phyloP scores from a whole-genome alignment of 83 land plant genomes.

The Larix sibirica region DNA sequence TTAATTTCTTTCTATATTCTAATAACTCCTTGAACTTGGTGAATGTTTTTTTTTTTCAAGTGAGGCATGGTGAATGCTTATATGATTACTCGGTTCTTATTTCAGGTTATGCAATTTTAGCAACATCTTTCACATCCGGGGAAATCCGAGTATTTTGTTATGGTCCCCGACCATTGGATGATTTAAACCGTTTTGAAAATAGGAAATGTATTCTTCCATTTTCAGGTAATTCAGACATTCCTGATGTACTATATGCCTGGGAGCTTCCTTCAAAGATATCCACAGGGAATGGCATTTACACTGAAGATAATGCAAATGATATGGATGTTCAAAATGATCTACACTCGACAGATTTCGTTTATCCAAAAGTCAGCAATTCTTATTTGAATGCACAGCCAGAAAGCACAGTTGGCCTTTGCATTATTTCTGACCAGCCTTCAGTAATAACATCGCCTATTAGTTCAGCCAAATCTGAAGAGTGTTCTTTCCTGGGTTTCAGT shows the following conservation, averaged over 20 bases:
- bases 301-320: constrained; percentile 7
- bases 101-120: constrained; percentile 12
- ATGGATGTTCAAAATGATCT: neutral
- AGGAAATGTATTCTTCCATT: neutral
- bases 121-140: neutral
- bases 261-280: constrained; percentile 10
- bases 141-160: constrained; percentile 10
- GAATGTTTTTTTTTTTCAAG: too few relatives aligned
- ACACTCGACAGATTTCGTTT: neutral
- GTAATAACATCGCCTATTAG: neutral
- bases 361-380: neutral
- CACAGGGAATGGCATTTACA: neutral
- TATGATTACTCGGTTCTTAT: neutral
- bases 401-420: neutral
- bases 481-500: constrained; percentile 4
- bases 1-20: too few relatives aligned
- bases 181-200: neutral
- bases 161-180: neutral
- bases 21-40: neutral
- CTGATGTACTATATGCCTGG: constrained; percentile 12
- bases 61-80: neutral
- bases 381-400: neutral
- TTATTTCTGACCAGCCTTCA: constrained; percentile 5
- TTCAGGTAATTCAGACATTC: neutral
- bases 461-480: neutral